phyloP scores from a whole-genome alignment of 2,329 filamentous ascomycete genomes.

The Botrytis sinoallii region DNA sequence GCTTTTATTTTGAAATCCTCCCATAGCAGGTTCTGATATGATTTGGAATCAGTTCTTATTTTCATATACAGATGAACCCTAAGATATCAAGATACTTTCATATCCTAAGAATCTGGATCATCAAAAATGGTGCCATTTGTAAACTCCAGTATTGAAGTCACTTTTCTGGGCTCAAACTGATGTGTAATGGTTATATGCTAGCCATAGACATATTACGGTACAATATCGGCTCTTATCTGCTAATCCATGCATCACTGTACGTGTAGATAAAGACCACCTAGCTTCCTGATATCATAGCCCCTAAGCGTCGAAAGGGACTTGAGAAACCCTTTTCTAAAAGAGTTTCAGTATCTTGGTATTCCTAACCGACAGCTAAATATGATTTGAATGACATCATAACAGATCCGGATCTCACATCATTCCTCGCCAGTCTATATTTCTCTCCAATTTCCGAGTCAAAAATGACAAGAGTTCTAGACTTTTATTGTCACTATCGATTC shows the following conservation, averaged over 20 bases:
- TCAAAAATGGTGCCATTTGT: background rate
- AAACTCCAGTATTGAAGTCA: no score
- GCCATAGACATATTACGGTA: background rate
- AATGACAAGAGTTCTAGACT: rapidly evolving
- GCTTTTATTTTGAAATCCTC: no score
- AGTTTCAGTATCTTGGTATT: no score
- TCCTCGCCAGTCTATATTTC: background rate
- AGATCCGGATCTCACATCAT: rapidly evolving
- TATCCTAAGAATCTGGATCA: background rate
- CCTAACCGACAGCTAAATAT: background rate
- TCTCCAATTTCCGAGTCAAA: background rate
- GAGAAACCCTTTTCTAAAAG: no score
- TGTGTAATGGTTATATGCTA: background rate
- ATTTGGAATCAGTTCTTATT: no score
- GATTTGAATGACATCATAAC: background rate
- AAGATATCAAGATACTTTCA: no score
- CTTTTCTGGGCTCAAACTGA: rapidly evolving
- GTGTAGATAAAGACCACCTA: rapidly evolving
- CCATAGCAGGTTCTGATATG: rapidly evolving
- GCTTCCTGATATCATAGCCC: background rate
- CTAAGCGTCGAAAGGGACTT: background rate
- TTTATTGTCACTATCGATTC: background rate
- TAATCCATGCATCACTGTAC: background rate
- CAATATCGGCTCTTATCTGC: background rate
- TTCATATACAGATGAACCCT: no score